Percentiles rank a stretch among this genome's conserved stretches.
Conservation (phyloP, 495 filamentous ascomycete species). For the Cairneyella variabilis region DNA sequence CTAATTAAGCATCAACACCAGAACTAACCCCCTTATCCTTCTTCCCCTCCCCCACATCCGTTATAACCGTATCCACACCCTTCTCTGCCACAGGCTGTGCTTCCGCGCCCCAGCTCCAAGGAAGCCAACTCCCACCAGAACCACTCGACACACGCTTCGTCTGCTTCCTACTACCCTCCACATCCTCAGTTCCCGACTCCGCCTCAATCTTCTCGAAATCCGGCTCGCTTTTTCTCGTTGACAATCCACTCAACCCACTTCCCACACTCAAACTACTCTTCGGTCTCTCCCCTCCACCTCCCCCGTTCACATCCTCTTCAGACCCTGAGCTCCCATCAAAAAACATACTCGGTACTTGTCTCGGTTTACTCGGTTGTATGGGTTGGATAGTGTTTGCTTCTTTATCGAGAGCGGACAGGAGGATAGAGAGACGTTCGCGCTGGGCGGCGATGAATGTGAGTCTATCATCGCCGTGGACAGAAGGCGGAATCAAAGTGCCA, state of each 20-base stretch:
- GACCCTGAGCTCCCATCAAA: conserved; percentile 23
- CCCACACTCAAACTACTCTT: conserved; percentile 33
- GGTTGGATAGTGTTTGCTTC: conserved; percentile 50
- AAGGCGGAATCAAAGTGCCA: conserved; percentile 62
- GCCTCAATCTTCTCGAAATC: conserved; percentile 82
- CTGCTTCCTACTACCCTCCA: conserved; percentile 32
- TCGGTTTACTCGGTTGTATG: neutral
- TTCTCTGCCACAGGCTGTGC: conserved; percentile 1
- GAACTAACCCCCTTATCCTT: conserved; percentile 22
- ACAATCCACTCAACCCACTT: conserved; percentile 40
- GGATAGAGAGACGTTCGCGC: conserved; percentile 63
- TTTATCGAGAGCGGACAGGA: conserved; percentile 69
- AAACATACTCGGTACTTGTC: conserved; percentile 15
- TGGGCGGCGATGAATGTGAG: conserved; percentile 68
- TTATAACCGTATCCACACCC: conserved; percentile 13
- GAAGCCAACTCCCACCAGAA: conserved; percentile 53
- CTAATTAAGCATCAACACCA: conserved; percentile 17
- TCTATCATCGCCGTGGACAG: conserved; percentile 59
- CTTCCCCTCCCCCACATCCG: neutral
- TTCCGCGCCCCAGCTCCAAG: conserved; percentile 51
- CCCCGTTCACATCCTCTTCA: conserved; percentile 16
- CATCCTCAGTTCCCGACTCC: conserved; percentile 55
- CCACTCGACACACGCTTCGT: conserved; percentile 9
- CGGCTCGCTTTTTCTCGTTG: conserved; percentile 39
- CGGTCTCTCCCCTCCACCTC: no score